Evolutionary conservation across 768 basidiomycete species (phyloP), one percentile per base, ranked within the genome.

Genomic region (Boletus pseudo-olivaceus): DNA sequence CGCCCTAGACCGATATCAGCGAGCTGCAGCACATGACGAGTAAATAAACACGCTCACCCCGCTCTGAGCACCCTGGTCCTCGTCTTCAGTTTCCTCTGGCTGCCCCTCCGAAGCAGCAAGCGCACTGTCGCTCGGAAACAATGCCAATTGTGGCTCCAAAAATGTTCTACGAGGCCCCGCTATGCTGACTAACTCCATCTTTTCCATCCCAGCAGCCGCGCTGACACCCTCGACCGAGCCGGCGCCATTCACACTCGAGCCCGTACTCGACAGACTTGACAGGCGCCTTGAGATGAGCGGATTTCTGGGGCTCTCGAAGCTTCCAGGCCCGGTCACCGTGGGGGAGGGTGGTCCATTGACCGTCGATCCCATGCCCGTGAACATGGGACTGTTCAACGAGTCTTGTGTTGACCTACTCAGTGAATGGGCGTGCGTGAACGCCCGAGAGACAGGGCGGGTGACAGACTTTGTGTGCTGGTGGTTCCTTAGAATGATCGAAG

Each of bases 61-160:
- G 66, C 88, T 90, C 70, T 86, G 72, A 45, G 69, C 76, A 62
- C 74, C 67, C 61, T 82, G 65, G 57, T 88, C 87, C 17, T 84
- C 82, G 7, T 72, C 74, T 30, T 54, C 66, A 6, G 62, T 59
- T 30, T 66, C 65, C 20, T 72, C 69, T 11, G 67, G 59, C 29
- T 63, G 63, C 37, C 9, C 5, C 19, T 69, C 79, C 1, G 54
- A 38, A 11, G 12, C 14, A 34, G 76, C 78, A 19, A 87, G 68
- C 7, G 79, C 78, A 12, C 78, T 72, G 57, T 88, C 87, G 55
- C 83, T 87, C 0, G 86, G 83, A 1, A 87, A 87, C 19, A 82
- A 62, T 9, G 71, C 67, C 49, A 87, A 64, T 9, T 81, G 78
- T 3, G 78, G 62, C 8, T 85, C 82, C 5, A 82, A 76, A 15